These are phyloP conservation scores for Hemileccinum impolitum DNA, from an alignment of 768 basidiomycete genomes.

Conservation along the genomic window DNA sequence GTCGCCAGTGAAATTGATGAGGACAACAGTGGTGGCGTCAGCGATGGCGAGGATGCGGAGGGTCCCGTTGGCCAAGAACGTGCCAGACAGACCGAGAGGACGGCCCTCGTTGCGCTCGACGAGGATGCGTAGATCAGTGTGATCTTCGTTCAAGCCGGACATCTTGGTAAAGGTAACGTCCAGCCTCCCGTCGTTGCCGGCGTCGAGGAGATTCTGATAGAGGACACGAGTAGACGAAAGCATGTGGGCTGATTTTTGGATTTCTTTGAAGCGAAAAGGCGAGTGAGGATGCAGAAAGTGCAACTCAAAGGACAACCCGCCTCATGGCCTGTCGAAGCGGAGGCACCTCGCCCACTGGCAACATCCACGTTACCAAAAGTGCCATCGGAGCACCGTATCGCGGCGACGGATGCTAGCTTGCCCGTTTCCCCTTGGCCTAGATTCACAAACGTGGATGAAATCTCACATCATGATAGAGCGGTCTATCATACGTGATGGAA, in stretches of 20 bases:
- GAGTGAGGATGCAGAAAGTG: slow-evolving; percentile 1
- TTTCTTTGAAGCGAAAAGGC: not conserved
- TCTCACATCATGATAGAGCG: too few relatives aligned
- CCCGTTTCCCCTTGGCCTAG: not conserved
- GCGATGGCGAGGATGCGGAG: not conserved
- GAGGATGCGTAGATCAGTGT: too few relatives aligned
- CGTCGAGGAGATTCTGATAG: slow-evolving; percentile 27
- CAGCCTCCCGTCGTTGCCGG: slow-evolving; percentile 24
- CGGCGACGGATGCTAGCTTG: not conserved
- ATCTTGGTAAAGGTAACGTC: slow-evolving; percentile 3
- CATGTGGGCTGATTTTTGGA: slow-evolving; percentile 7
- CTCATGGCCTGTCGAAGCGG: not conserved
- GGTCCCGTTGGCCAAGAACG: too few relatives aligned
- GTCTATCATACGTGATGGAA: too few relatives aligned
- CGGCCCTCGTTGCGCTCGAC: slow-evolving; percentile 26
- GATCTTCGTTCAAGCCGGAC: too few relatives aligned
- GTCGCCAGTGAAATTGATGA: slow-evolving; percentile 21
- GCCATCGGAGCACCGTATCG: not conserved
- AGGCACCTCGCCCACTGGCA: too few relatives aligned
- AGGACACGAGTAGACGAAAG: slow-evolving; percentile 16
- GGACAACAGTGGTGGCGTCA: slow-evolving; percentile 24
- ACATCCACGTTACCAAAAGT: slow-evolving; percentile 5
- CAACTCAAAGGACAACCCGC: slow-evolving; percentile 2
- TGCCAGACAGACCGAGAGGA: slow-evolving; percentile 28
- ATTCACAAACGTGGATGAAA: too few relatives aligned